Percentiles rank a stretch among this genome's conserved stretches.
Evolutionary conservation across 192 early-diverging fungal species (phyloP).

Genomic region (Backusella tarrabulga): DNA sequence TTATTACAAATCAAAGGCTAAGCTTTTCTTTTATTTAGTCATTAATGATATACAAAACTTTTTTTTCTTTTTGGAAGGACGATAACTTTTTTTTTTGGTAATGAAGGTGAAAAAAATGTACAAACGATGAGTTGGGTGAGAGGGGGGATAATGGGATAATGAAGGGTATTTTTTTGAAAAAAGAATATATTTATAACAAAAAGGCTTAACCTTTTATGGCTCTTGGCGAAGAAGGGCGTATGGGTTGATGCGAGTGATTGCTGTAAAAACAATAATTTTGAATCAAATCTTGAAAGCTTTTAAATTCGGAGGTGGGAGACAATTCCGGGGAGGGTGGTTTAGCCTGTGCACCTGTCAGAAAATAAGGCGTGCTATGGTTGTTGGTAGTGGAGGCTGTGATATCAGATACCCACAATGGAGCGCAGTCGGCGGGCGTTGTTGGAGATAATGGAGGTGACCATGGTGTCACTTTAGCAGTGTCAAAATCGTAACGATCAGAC

Average conservation of each 20-base stretch:
- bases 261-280: constrained; percentile 9
- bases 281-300: constrained; percentile 5
- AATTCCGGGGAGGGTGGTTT: neutral
- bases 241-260: neutral
- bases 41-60: neutral
- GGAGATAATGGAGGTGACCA: constrained; percentile 12
- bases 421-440: neutral
- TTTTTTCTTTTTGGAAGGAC: neutral
- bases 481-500: neutral
- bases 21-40: neutral
- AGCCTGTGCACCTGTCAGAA: neutral
- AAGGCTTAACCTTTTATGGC: neutral
- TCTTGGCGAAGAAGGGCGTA: constrained; percentile 1
- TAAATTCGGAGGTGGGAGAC: neutral
- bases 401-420: neutral
- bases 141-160: neutral
- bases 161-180: neutral
- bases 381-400: neutral
- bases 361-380: neutral
- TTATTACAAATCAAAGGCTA: neutral
- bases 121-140: neutral
- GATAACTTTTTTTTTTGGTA: neutral
- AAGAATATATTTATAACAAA: neutral
- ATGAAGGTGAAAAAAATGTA: neutral
- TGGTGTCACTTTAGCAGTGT: neutral